Percentiles rank a stretch among this genome's conserved stretches.
Evolutionary conservation across 805 yeast species (phyloP).

Genomic region (Torulaspora delbrueckii): DNA sequence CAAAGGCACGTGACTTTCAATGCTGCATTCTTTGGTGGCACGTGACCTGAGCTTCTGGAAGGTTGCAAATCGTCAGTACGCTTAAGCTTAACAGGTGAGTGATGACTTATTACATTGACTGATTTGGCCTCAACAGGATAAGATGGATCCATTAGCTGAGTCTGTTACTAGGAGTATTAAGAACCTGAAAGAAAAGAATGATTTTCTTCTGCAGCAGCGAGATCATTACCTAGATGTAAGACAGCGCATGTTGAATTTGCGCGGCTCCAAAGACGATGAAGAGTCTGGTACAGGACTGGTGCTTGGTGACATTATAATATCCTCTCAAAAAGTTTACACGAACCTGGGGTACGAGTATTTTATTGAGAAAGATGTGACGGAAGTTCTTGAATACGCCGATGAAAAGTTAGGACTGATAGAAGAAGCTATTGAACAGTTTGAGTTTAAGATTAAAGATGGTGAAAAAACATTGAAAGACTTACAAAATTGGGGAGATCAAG

Average conservation of each 20-base stretch:
- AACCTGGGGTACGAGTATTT: slow-evolving; percentile 35
- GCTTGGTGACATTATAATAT: slow-evolving; percentile 31
- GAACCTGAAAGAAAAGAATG: slow-evolving; percentile 23
- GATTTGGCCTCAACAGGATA: not conserved
- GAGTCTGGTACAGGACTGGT: slow-evolving; percentile 22
- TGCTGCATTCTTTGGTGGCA: too few species aligned
- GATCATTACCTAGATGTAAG: slow-evolving; percentile 23
- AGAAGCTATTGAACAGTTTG: slow-evolving; percentile 41
- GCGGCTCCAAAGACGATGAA: slow-evolving; percentile 4
- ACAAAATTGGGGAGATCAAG: slow-evolving; percentile 9
- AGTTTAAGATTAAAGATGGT: slow-evolving; percentile 40
- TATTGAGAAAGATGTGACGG: slow-evolving; percentile 26
- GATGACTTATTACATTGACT: not conserved
- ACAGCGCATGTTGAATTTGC: slow-evolving; percentile 6
- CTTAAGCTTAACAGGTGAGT: not conserved
- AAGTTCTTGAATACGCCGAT: slow-evolving; percentile 24
- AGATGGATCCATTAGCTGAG: slow-evolving; percentile 10
- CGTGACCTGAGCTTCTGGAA: too few species aligned
- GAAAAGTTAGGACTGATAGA: slow-evolving; percentile 29
- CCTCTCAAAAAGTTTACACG: slow-evolving; percentile 23
- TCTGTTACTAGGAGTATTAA: slow-evolving; percentile 23
- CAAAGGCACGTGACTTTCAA: too few species aligned
- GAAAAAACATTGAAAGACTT: slow-evolving; percentile 32
- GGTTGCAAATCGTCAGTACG: not conserved
- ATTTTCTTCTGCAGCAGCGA: slow-evolving; percentile 28